Evolutionary conservation across 2,329 filamentous ascomycete species (phyloP).

Genomic region (Cladobotryum protrusum): DNA sequence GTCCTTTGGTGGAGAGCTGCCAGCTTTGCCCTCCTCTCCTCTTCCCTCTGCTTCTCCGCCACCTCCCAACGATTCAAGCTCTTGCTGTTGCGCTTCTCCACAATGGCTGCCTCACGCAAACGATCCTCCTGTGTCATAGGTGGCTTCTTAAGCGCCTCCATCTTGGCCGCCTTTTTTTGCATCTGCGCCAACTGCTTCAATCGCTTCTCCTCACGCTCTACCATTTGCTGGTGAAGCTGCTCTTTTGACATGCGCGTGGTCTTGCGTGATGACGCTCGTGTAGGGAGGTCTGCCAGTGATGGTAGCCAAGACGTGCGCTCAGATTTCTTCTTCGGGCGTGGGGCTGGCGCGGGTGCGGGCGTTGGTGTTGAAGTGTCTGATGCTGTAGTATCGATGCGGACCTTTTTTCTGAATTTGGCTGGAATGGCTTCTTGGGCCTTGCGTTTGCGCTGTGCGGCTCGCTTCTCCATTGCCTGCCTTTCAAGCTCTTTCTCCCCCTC

Average conservation of each 20-base stretch:
- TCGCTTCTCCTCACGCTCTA: constrained; percentile 63
- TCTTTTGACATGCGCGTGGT: constrained; percentile 56
- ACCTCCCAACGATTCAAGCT: constrained; percentile 92
- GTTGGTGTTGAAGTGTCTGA: constrained; percentile 19
- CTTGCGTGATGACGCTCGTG: constrained; percentile 50
- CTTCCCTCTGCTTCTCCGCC: constrained; percentile 80
- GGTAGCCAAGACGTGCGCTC: constrained; percentile 55
- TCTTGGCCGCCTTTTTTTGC: constrained; percentile 62
- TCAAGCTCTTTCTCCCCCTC: constrained; percentile 86
- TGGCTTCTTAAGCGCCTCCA: constrained; percentile 69
- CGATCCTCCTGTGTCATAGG: constrained; percentile 83
- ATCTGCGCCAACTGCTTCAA: constrained; percentile 63
- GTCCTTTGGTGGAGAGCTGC: constrained; percentile 83
- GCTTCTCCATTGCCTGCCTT: constrained; percentile 64
- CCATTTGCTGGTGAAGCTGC: constrained; percentile 63
- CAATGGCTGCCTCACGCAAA: constrained; percentile 70
- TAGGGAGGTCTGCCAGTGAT: constrained; percentile 47
- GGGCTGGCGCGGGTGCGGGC: constrained; percentile 34
- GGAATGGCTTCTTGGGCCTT: constrained; percentile 72
- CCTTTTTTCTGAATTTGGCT: constrained; percentile 65
- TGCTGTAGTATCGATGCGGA: constrained; percentile 58
- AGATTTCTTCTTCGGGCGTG: constrained; percentile 53
- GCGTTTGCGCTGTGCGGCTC: constrained; percentile 64
- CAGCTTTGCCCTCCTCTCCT: constrained; percentile 74
- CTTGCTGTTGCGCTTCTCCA: constrained; percentile 82